Base-by-base conservation (phyloP, 441 rosid genomes). In the Capsella rubella region DNA sequence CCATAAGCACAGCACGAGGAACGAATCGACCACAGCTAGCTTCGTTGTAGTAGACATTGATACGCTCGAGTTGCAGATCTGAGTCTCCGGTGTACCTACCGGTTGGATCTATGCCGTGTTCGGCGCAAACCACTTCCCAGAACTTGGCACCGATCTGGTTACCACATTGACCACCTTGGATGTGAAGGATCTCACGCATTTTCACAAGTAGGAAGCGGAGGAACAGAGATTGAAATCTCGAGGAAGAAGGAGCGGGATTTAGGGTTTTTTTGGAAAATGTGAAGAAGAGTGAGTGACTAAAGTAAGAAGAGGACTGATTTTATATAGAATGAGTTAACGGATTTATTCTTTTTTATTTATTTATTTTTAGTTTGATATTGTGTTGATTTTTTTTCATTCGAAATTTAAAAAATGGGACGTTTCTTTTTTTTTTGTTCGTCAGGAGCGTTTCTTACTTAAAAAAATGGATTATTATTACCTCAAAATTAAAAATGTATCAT, bases 161-260 rank as follows among this genome's bases (percentile, higher is more conserved):
- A 67, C 85, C 89, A 7, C 89, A 83, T 63, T 87, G 87, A 58
- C 87, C 85, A 10, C 83, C 91, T 59, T 87, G 86, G 46, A 87
- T 85, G 53, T 84, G 91, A 77, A 85, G 89, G 61, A 85, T 87
- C 73, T 85, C 91, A 16, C 85, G 81, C 87, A 87, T 87, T 75
- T 76, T 86, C 45, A 15, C 6, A 57, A 10, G 52, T 5, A 3
- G 14, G 16, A 49, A 34, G 68, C 25, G 18, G 29, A 46, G 47
- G 29, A 46, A 25, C 9, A 27, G 54, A 31, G 73, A 32, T 3
- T 37, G 46, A 18, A 11, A 25, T 31, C 16, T 45, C 0, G 16
- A 58, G 63, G 63, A 68, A 27, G 21, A 64, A 27, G 34, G 12
- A 39, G 56, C 37, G 6, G 46, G 9, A 31, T 3, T 11, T 16